Base-by-base conservation (phyloP, 352 stramenopile genomes). In the Poterioochromonas sp. region DNA sequence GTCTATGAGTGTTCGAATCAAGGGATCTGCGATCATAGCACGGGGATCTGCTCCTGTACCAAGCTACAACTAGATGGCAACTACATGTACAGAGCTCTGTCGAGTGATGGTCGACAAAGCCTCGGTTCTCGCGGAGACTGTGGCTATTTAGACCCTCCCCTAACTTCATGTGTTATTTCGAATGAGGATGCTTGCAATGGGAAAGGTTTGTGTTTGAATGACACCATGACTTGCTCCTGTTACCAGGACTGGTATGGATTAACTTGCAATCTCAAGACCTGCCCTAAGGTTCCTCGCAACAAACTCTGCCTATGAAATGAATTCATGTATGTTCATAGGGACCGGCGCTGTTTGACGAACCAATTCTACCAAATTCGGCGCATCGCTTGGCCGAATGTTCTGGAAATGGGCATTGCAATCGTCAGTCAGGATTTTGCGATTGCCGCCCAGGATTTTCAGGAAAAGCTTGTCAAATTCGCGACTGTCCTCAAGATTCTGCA, bases 371-470 rank as follows among this genome's bases (percentile, higher is more conserved):
- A 18, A 32, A 43, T 29, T 15, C 32, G 2, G 69, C 69, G 1
- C 63, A 73, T 32, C 63, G 34, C 12, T 44, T 51, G 35, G 40
- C 80, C 11, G 91, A 96, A 83, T 96, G 91, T 78, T 92, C 88
- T 0, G 88, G 88, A 22, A 89, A 90, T 80, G 91, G 91, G 0
- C 80, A 85, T 0, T 96, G 91, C 82, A 82, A 96, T 77, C 85
- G 91, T 39, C 79, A 3, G 49, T 81, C 80, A n/a, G 90, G 90
- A 35, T 78, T 81, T 37, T 96, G 91, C 83, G 73, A 70, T 1
- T 96, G 91, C 82, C 89, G 92, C 58, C 70, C 80, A 18, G 90
- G 90, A 0, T 95, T 92, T 80, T 83, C 82, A 1, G 91, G 91
- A 8, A 81, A 76, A 35, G 89, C 90, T 0, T 96, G 91, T 71